Evolutionary conservation across 1,284 basidiomycete species (phyloP), one percentile per base, ranked within the genome.

Genomic region (Anthracocystis walkeri): DNA sequence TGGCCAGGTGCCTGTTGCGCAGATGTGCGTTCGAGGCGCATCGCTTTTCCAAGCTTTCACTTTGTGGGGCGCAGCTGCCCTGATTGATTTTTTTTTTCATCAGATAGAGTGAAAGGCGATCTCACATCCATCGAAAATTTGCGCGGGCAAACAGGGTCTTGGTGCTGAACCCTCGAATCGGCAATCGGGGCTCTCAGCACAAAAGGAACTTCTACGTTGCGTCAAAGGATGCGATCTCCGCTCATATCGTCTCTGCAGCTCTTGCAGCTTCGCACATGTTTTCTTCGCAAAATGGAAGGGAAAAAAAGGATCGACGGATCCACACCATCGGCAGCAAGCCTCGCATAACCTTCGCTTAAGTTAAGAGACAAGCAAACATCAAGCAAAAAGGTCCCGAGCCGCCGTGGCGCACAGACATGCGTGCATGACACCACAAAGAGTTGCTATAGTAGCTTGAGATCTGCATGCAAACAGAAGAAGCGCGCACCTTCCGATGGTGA

Each of bases 141-240:
- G 8, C 42, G 7, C 21, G 21, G 16, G 25, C 16, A 23, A 55
- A 12, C 0, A 56, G 44, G 54, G 42, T 56, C 50, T 40, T 14
- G 51, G 10, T 25, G 35, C 8, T 29, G 35, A 6, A 48, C 33
- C 33, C 55, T 57, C 33, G 18, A 57, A 40, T 38, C 54, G 33
- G 21, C 33, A 52, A 38, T 12, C 21, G 31, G 48, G 18, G 18
- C 27, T 8, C 2, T 29, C 29, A 25, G n/a, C 29, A 48, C 35
- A 45, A 21, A 38, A 51, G 57, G 29, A 70, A 70, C 67, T 64
- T 70, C 61, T 70, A 70, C 67, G 31, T 16, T 61, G 67, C 67
- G 46, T 70, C 27, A 27, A 40, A 23, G 57, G 59, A 45, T 62
- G 40, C 31, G 12, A 21, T 41, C 10, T 58, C 38, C 41, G 51